Evolutionary conservation across 2,329 filamentous ascomycete species (phyloP), one percentile per base, ranked within the genome.

Genomic region (Lachnellula willkommii): DNA sequence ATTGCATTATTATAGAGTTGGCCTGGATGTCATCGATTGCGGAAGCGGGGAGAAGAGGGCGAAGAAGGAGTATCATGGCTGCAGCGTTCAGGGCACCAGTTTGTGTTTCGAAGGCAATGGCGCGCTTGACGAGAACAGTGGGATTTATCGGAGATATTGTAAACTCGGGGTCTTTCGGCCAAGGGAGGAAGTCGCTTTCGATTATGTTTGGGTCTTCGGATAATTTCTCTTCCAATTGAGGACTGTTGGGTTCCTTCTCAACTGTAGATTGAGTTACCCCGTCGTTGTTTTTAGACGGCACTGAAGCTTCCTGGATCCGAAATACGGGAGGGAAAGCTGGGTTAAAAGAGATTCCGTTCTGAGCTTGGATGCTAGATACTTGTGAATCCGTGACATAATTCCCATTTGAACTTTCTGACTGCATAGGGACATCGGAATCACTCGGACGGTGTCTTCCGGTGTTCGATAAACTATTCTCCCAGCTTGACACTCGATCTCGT

Each of bases 141-240:
- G 83, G 82, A 47, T 85, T 74, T 1, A 86, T 74, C 0, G 82
- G 78, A 0, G 72, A 66, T 57, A 81, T 75, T 0, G 82, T 78
- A 54, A 82, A 85, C 0, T 74, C 68, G 1, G 79, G 78, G 57
- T 86, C 83, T 20, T 78, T 72, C 0, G 74, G 70, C 81, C 82
- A 84, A 0, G 79, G 78, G 5, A 85, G 72, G 58, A 80, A 86
- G 64, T 86, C 83, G 1, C 73, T 77, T 46, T 84, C 81, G 14
- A 80, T 75, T 5, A 82, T 73, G 26, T 68, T 64, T 1, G 65
- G 66, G 48, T 67, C 61, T 43, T 61, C 57, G 1, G 66, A 66
- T 8, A 47, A 48, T 36, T 58, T 58, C 24, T 66, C 62, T 24
- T 50, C 40, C n/a, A 46, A 52, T 5, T 53, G 51, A 12, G 59